Conservation (phyloP, 768 basidiomycete species). For the Suillus lakei region DNA sequence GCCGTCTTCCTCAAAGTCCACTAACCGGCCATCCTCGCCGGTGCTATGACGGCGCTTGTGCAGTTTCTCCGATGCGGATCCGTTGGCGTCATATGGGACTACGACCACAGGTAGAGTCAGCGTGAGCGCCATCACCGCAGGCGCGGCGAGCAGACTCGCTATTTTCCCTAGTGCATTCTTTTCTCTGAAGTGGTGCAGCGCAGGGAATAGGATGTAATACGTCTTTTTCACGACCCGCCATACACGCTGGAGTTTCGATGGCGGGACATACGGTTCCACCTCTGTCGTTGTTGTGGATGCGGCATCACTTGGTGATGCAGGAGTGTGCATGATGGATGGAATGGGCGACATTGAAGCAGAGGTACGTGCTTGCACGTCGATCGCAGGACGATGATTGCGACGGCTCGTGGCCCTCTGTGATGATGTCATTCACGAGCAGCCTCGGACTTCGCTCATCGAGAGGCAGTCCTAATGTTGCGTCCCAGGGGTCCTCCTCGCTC, state of each 20-base stretch:
- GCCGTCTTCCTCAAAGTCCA: slow-evolving; percentile 80
- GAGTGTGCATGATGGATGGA: slow-evolving; percentile 63
- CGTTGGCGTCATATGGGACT: slow-evolving; percentile 48
- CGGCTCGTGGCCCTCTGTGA: slow-evolving; percentile 15
- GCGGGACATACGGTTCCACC: slow-evolving; percentile 47
- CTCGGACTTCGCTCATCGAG: slow-evolving; percentile 54
- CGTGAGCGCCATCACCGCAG: slow-evolving; percentile 85
- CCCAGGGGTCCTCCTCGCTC: slow-evolving; percentile 52
- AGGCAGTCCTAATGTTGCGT: slow-evolving; percentile 51
- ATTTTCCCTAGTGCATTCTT: slow-evolving; percentile 76
- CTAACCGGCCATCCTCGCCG: slow-evolving; percentile 50
- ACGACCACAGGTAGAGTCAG: slow-evolving; percentile 91
- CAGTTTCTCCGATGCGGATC: slow-evolving; percentile 28
- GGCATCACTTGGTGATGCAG: slow-evolving; percentile 48
- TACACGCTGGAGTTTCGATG: slow-evolving; percentile 44
- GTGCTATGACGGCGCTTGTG: slow-evolving; percentile 17
- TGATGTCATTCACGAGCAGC: slow-evolving; percentile 35
- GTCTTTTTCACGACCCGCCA: slow-evolving; percentile 43
- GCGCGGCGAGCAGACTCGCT: slow-evolving; percentile 80
- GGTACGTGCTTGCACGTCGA: slow-evolving; percentile 8
- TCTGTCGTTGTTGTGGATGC: slow-evolving; percentile 45
- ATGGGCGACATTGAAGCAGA: slow-evolving; percentile 38
- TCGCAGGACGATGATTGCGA: slow-evolving; percentile 2
- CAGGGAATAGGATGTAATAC: slow-evolving; percentile 80
- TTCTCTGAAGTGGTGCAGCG: slow-evolving; percentile 70